Evolutionary conservation across 2,329 filamentous ascomycete genomes (phyloP).

Genomic region (Botrytis tulipae): DNA sequence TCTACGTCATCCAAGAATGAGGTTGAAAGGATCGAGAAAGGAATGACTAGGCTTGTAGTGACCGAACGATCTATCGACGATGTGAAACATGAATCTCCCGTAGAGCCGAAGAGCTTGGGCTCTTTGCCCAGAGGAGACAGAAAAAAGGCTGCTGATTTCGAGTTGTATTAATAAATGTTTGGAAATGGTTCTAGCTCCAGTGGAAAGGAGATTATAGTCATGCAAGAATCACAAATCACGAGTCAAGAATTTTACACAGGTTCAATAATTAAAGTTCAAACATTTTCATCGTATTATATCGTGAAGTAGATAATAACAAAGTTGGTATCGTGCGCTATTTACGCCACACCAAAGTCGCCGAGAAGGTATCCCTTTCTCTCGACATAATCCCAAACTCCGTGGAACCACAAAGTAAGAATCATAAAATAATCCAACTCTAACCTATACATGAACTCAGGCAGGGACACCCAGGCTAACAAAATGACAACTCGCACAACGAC

Average conservation of each 20-base stretch:
- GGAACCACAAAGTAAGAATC: not conserved
- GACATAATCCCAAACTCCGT: not conserved
- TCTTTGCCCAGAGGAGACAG: not conserved
- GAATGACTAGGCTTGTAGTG: not conserved
- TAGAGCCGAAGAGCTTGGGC: not conserved
- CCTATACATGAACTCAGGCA: not conserved
- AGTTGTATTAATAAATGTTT: not conserved
- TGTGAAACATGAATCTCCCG: not conserved
- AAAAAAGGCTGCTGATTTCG: not conserved
- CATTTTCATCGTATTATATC: not conserved
- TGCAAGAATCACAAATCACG: not conserved
- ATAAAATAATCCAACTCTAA: constrained; percentile 6
- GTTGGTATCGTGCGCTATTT: constrained; percentile 5
- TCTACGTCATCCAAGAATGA: not conserved
- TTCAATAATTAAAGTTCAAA: not conserved
- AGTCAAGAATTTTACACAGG: not conserved
- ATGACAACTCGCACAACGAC: not conserved
- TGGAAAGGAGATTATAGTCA: not conserved
- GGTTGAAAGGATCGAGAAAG: not conserved
- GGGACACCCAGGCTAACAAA: not conserved
- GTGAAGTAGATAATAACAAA: constrained; percentile 1
- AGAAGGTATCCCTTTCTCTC: not conserved
- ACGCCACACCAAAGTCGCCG: not conserved
- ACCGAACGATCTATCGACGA: not conserved
- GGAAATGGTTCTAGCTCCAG: no score